These are phyloP conservation scores for Ustilago crameri DNA, from an alignment of 1,284 basidiomycete genomes.

Conservation along the genomic window DNA sequence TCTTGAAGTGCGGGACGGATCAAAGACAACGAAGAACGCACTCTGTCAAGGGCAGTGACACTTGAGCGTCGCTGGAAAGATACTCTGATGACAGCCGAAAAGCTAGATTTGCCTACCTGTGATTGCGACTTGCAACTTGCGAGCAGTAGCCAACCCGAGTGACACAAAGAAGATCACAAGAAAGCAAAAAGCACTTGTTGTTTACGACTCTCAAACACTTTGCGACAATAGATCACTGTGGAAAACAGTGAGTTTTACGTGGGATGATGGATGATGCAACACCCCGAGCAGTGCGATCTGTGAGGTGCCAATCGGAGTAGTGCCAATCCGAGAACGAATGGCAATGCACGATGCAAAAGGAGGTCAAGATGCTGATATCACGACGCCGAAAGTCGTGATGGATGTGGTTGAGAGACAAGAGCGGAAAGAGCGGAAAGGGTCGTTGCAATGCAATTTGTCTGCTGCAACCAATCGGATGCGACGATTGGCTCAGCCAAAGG, in stretches of 20 bases:
- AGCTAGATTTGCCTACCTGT: neutral
- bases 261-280: neutral
- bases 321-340: conserved; percentile 1
- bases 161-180: conserved; percentile 1
- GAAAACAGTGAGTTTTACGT: neutral
- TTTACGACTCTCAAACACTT: conserved; percentile 1
- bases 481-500: neutral
- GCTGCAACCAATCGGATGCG: neutral
- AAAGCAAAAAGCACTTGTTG: neutral
- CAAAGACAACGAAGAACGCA: too few species aligned
- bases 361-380: conserved; percentile 19
- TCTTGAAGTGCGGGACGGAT: too few species aligned
- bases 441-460: neutral
- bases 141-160: neutral
- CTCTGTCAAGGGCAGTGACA: too few species aligned
- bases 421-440: neutral
- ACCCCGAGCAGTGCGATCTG: too few species aligned
- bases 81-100: neutral
- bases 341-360: conserved; percentile 14
- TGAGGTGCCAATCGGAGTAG: too few species aligned
- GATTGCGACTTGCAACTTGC: neutral
- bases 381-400: conserved; percentile 12
- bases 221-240: neutral
- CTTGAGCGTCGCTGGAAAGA: neutral
- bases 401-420: conserved; percentile 25